Evolutionary conservation across 495 filamentous ascomycete genomes (phyloP), one percentile per base, ranked within the genome.

Genomic region (Pyronema omphalodes): DNA sequence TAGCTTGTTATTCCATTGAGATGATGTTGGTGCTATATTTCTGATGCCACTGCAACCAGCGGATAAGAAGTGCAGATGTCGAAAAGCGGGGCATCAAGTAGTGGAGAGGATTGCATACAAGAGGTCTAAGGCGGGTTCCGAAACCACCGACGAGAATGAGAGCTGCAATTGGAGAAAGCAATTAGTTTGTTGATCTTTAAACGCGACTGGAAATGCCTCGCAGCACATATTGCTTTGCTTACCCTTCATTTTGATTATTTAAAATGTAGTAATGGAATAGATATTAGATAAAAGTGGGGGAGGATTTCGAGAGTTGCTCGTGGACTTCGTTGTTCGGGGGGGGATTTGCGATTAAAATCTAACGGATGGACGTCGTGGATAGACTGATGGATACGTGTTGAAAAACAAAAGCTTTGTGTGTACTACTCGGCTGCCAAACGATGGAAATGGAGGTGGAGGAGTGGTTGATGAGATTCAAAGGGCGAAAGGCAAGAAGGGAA

Each of bases 101-200:
- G 46, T 19, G 55, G 58, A 55, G 54, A 51, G 51, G 51, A 46
- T 57, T 44, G 58, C 86, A 71, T 84, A 95, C 88, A 72, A 98
- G 77, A 71, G 91, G 91, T 68, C 91, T 85, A 60, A 98, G 81
- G 71, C 91, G 89, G 70, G 91, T 98, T 67, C 91, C 91, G 72
- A 96, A 98, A 67, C 91, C 91, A 74, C 91, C 91, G 70, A 98
- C 91, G 67, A 98, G 89, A 82, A 98, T 96, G 66, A 98, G 80
- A 70, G 91, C 91, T 98, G 69, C 29, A 36, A 36, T 50, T 36
- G 23, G 17, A 7, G 4, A 9, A 11, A 3, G 2, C 18, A n/a
- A 9, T n/a, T 9, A 14, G 44, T 47, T 47, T n/a, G 12, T 29
- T 47, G 12, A 41, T 12, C 39, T 17, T 12, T 17, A 41, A 41